Evolutionary conservation across 2,329 filamentous ascomycete genomes (phyloP).

Genomic region (Fonsecaea erecta): DNA sequence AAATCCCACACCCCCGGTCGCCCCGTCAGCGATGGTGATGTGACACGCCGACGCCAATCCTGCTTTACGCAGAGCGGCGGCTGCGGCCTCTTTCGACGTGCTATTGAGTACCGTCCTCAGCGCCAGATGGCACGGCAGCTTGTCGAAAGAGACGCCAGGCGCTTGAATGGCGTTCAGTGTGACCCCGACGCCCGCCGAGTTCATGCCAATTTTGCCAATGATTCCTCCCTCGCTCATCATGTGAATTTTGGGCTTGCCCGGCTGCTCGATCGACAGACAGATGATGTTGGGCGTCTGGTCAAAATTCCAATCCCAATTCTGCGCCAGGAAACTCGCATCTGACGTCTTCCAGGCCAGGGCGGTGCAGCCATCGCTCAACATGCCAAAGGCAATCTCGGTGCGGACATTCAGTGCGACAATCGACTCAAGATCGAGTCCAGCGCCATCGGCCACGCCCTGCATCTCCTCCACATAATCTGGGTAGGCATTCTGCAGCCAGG

Average conservation of each 20-base stretch:
- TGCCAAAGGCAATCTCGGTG: conserved; percentile 63
- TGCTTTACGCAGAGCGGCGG: conserved; percentile 48
- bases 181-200: conserved; percentile 58
- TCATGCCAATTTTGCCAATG: conserved; percentile 64
- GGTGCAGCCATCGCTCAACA: conserved; percentile 64
- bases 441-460: conserved; percentile 57
- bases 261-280: conserved; percentile 54
- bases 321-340: conserved; percentile 50
- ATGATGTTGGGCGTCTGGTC: conserved; percentile 58
- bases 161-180: conserved; percentile 62
- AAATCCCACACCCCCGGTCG: conserved; percentile 51
- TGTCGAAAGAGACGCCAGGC: conserved; percentile 52
- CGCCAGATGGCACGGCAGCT: conserved; percentile 60
- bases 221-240: conserved; percentile 64
- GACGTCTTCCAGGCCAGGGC: conserved; percentile 57
- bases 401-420: conserved; percentile 64
- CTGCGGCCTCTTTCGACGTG: conserved; percentile 50
- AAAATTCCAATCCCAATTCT: conserved; percentile 64
- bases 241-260: conserved; percentile 53
- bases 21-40: conserved; percentile 58
- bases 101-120: conserved; percentile 60
- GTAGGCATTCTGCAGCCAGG: conserved; percentile 44
- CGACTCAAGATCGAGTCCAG: conserved; percentile 53
- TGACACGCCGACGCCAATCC: conserved; percentile 61
- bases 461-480: conserved; percentile 44